These are phyloP conservation scores for thale cress (Arabidopsis thaliana) DNA, from an alignment of 345 rosid genomes.

Conservation along the genomic window DNA sequence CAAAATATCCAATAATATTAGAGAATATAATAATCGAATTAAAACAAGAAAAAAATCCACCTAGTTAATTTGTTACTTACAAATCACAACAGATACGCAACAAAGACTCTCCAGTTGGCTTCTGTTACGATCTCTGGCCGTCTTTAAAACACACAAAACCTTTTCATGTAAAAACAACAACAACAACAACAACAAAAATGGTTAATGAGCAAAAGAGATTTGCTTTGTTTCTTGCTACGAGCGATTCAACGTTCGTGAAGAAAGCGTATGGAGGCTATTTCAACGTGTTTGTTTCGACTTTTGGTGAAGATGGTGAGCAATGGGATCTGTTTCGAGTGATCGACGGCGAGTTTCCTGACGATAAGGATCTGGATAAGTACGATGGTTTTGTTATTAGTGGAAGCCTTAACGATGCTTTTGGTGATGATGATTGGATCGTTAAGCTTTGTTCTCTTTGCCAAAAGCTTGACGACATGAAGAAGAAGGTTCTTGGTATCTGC, in stretches of 20 bases:
- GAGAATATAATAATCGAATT: neutral
- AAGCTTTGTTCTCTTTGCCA: slow-evolving; percentile 68
- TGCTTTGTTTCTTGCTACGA: slow-evolving; percentile 67
- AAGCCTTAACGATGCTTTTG: slow-evolving; percentile 83
- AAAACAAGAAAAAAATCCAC: neutral
- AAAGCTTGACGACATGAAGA: slow-evolving; percentile 74
- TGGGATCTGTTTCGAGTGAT: slow-evolving; percentile 85
- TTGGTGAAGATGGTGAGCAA: slow-evolving; percentile 70
- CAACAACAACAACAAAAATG: slow-evolving; percentile 11
- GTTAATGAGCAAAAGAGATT: slow-evolving; percentile 52
- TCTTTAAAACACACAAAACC: neutral
- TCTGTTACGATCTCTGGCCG: neutral
- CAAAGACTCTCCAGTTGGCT: slow-evolving; percentile 17
- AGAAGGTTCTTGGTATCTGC: slow-evolving; percentile 86
- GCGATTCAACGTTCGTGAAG: slow-evolving; percentile 75
- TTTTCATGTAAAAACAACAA: neutral
- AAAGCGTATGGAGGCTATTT: slow-evolving; percentile 79
- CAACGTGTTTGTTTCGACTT: slow-evolving; percentile 69
- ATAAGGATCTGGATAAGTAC: slow-evolving; percentile 59
- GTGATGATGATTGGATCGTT: slow-evolving; percentile 73
- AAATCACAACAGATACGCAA: slow-evolving; percentile 21
- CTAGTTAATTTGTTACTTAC: slow-evolving; percentile 19
- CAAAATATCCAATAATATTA: neutral
- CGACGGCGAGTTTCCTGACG: slow-evolving; percentile 83
- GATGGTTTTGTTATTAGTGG: slow-evolving; percentile 87